Evolutionary conservation across 1,284 basidiomycete genomes (phyloP), one percentile per base, ranked within the genome.

Genomic region (Ceratobasidium sp.): DNA sequence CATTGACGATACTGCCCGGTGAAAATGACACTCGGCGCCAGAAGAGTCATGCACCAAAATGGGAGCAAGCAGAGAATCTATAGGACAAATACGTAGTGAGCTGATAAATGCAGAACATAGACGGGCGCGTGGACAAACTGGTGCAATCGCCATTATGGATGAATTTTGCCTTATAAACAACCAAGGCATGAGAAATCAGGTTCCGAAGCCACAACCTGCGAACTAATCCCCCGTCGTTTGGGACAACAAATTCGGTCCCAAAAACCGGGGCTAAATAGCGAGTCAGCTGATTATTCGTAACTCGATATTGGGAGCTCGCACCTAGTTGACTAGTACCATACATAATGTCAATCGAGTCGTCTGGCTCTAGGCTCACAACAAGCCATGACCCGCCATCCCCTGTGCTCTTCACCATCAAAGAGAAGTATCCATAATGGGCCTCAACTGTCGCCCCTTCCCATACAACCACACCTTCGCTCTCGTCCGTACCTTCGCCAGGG

Each of bases 391-490:
- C 84, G 3, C 87, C 88, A 77, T 90, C 87, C n/a, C 86, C 88
- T 66, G 86, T 81, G 2, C 82, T 83, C n/a, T 89, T 87, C 20
- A 92, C 82, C 15, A 83, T 85, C 51, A 94, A 86, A 1, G 87
- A 90, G 20, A 94, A 83, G 87, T 87, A 90, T 42, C 44, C 56
- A 64, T 42, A 18, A 33, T 69, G 58, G 9, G 23, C 44, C 56
- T 69, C 78, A 3, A 42, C 23, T 10, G 26, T 42, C n/a, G 44
- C 55, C 15, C 73, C 33, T 46, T 72, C 56, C 46, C 49, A 93
- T 23, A 91, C 84, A 3, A 92, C 91, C 0, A 92, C 86, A 0
- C 92, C 93, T 77, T 94, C 93, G 13, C 91, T 92, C 83, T 95
- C 93, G 77, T 93, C 91, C 0, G 89, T 83, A 0, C 93, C 93